Conservation (phyloP, 805 yeast species). For the Saccharomycopsis vini region DNA sequence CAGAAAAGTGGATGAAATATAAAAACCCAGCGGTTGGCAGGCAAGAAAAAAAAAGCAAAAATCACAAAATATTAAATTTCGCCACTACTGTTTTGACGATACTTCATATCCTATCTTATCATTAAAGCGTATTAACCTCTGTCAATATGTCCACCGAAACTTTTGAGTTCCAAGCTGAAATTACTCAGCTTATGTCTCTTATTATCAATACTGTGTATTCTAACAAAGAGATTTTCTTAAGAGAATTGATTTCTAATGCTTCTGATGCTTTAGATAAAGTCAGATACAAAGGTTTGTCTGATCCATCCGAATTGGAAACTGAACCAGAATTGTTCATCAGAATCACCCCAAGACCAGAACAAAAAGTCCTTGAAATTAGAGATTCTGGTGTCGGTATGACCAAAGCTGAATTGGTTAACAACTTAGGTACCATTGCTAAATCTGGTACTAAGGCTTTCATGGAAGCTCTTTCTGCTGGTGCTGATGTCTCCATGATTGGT, state of each 20-base stretch:
- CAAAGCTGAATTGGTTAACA: conserved; percentile 96
- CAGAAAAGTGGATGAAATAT: no score
- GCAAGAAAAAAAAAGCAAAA: no score
- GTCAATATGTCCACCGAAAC: no score
- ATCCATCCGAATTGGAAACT: conserved; percentile 82
- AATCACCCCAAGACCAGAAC: conserved; percentile 93
- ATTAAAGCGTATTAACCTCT: no score
- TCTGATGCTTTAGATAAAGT: conserved; percentile 99
- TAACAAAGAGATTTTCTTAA: conserved; percentile 96
- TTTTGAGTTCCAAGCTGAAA: conserved; percentile 99
- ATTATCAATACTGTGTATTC: conserved; percentile 99
- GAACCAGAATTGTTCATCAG: conserved; percentile 97
- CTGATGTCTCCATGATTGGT: conserved; percentile 99
- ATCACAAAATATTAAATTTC: neutral
- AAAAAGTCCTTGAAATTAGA: conserved; percentile 90
- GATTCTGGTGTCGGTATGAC: conserved; percentile 99
- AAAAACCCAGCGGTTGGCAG: no score
- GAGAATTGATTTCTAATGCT: conserved; percentile 98
- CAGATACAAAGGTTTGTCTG: conserved; percentile 92
- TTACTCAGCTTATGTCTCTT: conserved; percentile 99
- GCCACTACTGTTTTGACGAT: neutral
- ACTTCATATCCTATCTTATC: neutral
- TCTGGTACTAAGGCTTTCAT: conserved; percentile 99
- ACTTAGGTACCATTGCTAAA: conserved; percentile 99
- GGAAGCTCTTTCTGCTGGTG: conserved; percentile 99